These are phyloP conservation scores for Alternaria triticimaculans DNA, from an alignment of 2,329 filamentous ascomycete species.

Conservation along the genomic window DNA sequence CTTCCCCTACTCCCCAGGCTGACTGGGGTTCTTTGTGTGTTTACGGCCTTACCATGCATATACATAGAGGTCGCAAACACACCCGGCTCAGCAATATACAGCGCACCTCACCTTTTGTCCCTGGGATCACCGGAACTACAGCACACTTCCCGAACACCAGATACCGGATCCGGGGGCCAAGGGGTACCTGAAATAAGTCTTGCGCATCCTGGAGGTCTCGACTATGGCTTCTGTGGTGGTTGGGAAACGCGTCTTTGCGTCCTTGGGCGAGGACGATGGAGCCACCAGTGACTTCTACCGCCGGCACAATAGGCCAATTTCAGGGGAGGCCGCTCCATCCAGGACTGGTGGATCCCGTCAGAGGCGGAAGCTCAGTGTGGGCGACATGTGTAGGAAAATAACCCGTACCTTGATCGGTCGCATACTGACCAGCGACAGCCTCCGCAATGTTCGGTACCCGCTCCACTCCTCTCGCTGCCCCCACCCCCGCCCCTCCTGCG, in stretches of 20 bases:
- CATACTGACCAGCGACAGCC: slow-evolving; percentile 20
- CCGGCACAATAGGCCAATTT: slow-evolving; percentile 1
- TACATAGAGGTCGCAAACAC: neutral
- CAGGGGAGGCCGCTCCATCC: slow-evolving; percentile 1
- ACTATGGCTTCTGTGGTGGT: slow-evolving; percentile 7
- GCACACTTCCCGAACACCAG: neutral
- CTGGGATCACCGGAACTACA: neutral
- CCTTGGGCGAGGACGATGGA: slow-evolving; percentile 6
- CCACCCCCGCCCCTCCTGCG: slow-evolving; percentile 22
- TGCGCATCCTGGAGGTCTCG: neutral
- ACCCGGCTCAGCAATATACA: neutral
- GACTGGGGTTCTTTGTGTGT: neutral
- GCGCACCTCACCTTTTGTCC: neutral
- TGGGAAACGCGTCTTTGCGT: slow-evolving; percentile 13
- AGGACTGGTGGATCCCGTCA: slow-evolving; percentile 1
- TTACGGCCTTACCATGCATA: slow-evolving; percentile 10
- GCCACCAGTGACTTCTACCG: slow-evolving; percentile 9
- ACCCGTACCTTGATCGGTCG: neutral
- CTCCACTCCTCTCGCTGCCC: slow-evolving; percentile 39
- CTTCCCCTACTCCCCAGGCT: slow-evolving; percentile 8
- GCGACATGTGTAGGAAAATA: slow-evolving; percentile 17
- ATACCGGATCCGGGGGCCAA: neutral
- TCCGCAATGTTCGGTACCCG: slow-evolving; percentile 33
- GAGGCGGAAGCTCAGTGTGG: slow-evolving; percentile 13
- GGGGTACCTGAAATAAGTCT: neutral